phyloP scores from a whole-genome alignment of 1,139 yeast genomes.

The Diutina mesorugosa region DNA sequence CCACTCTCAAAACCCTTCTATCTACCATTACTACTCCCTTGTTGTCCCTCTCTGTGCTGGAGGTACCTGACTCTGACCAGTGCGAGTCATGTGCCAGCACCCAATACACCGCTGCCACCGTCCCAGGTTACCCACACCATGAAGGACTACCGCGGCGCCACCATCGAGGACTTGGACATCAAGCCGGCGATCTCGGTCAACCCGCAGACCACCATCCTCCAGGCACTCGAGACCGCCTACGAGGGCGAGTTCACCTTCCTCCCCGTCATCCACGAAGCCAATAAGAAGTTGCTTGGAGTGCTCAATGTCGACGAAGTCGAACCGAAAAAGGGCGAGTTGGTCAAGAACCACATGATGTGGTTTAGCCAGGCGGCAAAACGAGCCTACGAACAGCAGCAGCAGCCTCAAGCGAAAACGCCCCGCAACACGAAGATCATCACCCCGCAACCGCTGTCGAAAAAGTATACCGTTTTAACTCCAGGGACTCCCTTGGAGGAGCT shows the following conservation, averaged over 20 bases:
- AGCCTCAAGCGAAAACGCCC: conserved; percentile 12
- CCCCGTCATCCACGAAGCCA: conserved; percentile 41
- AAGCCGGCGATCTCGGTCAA: conserved; percentile 47
- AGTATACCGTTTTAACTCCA: conserved; percentile 37
- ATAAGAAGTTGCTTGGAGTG: conserved; percentile 41
- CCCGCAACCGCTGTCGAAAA: conserved; percentile 14
- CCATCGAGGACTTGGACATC: conserved; percentile 50
- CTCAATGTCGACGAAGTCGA: conserved; percentile 35
- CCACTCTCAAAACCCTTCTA: too few relatives aligned
- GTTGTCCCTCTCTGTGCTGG: too few relatives aligned
- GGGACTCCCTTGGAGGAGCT: conserved; percentile 44
- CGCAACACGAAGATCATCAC: conserved; percentile 16
- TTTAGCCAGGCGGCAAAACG: conserved; percentile 25
- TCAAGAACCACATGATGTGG: conserved; percentile 30
- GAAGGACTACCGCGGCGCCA: conserved; percentile 37
- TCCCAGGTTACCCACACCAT: conserved; percentile 8
- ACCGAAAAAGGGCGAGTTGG: conserved; percentile 10
- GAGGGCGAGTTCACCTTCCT: conserved; percentile 46
- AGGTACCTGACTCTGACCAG: not conserved
- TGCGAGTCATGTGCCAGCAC: not conserved
- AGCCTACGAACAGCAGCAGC: conserved; percentile 15
- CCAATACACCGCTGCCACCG: not conserved
- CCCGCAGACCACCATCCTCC: conserved; percentile 36
- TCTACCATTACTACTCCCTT: too few relatives aligned
- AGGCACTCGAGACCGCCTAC: conserved; percentile 36